Conservation (phyloP, 306 rosid species). For the Cicer chorassanicum region DNA sequence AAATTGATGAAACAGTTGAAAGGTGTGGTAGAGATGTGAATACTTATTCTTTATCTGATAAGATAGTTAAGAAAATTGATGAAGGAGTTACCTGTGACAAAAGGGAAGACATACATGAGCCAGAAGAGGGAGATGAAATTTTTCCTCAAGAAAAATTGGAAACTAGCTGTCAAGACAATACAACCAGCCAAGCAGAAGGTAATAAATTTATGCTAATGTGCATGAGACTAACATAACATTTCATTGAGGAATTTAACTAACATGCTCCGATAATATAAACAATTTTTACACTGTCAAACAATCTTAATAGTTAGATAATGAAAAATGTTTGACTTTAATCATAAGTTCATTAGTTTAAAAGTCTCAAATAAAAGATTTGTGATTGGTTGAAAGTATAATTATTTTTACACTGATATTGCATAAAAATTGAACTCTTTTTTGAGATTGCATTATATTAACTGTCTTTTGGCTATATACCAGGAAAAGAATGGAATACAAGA, state of each 20-base stretch:
- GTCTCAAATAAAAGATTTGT: background rate
- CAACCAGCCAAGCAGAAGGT: conserved; percentile 62
- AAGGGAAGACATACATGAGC: conserved; percentile 41
- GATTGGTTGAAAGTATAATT: background rate
- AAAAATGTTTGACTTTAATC: background rate
- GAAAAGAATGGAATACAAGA: conserved; percentile 31
- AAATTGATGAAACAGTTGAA: conserved; percentile 46
- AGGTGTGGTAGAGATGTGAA: conserved; percentile 38
- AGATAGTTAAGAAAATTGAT: conserved; percentile 36
- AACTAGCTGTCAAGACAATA: conserved; percentile 38
- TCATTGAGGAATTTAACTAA: background rate
- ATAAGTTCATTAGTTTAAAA: background rate
- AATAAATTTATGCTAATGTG: conserved; percentile 34
- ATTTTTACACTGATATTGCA: too few species aligned
- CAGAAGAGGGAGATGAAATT: conserved; percentile 42
- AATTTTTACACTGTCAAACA: background rate
- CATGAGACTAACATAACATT: conserved; percentile 10
- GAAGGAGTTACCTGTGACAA: conserved; percentile 36
- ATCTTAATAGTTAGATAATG: background rate
- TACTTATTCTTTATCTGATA: conserved; percentile 38
- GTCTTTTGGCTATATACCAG: conserved; percentile 45
- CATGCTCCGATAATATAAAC: background rate
- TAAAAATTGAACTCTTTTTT: too few species aligned
- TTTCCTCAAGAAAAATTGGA: conserved; percentile 43
- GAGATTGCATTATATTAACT: background rate